Percentiles rank a stretch among this genome's conserved stretches.
Evolutionary conservation across 805 yeast species (phyloP).

Genomic region (Yamadazyma phyllophila): DNA sequence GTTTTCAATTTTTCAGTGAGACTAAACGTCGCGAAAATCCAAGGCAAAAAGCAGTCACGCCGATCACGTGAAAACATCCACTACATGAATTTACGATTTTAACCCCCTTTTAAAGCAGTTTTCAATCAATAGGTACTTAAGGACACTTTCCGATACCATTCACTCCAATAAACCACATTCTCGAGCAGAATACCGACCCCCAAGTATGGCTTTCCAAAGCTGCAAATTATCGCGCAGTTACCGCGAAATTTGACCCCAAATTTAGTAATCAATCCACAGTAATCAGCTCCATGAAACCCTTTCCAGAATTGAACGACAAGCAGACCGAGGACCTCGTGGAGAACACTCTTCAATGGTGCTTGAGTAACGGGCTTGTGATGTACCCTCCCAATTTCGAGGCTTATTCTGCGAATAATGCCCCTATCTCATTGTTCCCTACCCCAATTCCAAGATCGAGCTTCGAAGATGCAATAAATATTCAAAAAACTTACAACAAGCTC

Average conservation of each 20-base stretch:
- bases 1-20: constrained; percentile 4
- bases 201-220: constrained; percentile 6
- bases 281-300: constrained; percentile 19
- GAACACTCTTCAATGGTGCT: constrained; percentile 67
- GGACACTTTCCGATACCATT: too few species aligned
- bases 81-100: too few species aligned
- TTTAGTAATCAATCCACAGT: not conserved
- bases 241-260: too few species aligned
- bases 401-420: constrained; percentile 62
- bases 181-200: too few species aligned
- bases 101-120: too few species aligned
- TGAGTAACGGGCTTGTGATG: constrained; percentile 80
- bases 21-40: not conserved
- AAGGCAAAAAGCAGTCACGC: constrained; percentile 14
- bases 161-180: too few species aligned
- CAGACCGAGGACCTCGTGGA: constrained; percentile 37
- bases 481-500: constrained; percentile 65
- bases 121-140: too few species aligned
- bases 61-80: constrained; percentile 12
- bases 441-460: constrained; percentile 75
- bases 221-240: constrained; percentile 5
- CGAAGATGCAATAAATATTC: constrained; percentile 63
- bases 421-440: constrained; percentile 88
- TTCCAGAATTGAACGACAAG: constrained; percentile 29
- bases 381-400: constrained; percentile 57